A percentile compares a stretch with the other conserved stretches of the same genome.
Conservation (phyloP, 805 yeast species). For the Metschnikowia vanudenii region DNA sequence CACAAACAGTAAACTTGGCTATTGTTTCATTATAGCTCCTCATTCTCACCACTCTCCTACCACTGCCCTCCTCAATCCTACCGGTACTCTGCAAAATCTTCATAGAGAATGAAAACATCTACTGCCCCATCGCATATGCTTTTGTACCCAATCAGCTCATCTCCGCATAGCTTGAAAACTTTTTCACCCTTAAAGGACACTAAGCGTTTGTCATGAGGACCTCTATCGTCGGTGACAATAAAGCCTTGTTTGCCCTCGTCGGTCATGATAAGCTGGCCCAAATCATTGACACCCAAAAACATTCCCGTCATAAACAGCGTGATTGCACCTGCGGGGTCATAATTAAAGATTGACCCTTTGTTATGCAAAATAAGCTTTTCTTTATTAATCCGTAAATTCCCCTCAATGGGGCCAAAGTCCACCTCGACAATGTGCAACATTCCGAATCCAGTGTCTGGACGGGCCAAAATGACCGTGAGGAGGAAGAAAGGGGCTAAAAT, state of each 20-base stretch:
- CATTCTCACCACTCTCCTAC: too few relatives aligned
- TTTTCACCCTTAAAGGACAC: background rate
- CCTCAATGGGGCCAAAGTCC: background rate
- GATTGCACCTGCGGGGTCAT: background rate
- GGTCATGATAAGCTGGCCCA: background rate
- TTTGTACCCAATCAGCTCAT: background rate
- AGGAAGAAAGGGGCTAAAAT: background rate
- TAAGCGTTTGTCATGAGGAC: background rate
- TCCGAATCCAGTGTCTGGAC: constrained; percentile 3
- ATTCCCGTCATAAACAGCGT: constrained; percentile 3
- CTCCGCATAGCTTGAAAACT: background rate
- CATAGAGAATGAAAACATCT: background rate
- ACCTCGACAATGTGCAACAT: background rate
- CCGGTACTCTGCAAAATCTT: constrained; percentile 3
- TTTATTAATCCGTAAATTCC: background rate
- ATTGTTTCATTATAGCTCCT: too few relatives aligned
- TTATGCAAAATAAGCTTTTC: background rate
- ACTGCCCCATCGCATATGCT: background rate
- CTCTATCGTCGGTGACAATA: background rate
- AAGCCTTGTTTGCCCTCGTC: background rate
- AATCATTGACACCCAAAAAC: background rate
- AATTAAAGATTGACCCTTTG: background rate
- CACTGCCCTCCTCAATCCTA: background rate
- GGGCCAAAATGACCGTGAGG: background rate
- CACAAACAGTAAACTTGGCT: too few relatives aligned